These are phyloP conservation scores for Rhamnella rubrinervis DNA, from an alignment of 331 rosid genomes.

Conservation along the genomic window DNA sequence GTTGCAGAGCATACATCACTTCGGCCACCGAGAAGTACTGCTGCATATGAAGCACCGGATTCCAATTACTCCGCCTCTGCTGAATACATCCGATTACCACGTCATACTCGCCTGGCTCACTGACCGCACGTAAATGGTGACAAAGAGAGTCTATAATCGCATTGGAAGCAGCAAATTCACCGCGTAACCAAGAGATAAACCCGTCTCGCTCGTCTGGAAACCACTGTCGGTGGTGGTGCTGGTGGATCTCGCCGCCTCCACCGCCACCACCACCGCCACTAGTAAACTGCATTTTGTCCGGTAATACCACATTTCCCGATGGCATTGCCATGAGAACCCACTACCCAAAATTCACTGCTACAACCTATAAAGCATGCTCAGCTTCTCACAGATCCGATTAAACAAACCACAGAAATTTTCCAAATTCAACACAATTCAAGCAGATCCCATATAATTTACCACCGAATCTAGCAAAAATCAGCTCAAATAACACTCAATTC, in stretches of 20 bases:
- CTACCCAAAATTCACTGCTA: slow-evolving; percentile 35
- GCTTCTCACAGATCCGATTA: slow-evolving; percentile 40
- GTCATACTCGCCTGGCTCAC: slow-evolving; percentile 88
- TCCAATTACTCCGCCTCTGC: slow-evolving; percentile 87
- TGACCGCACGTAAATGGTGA: slow-evolving; percentile 70
- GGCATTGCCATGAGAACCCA: slow-evolving; percentile 89
- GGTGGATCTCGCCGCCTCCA: slow-evolving; percentile 56
- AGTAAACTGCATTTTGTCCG: slow-evolving; percentile 80
- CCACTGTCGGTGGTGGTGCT: slow-evolving; percentile 65
- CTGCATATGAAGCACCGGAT: slow-evolving; percentile 93
- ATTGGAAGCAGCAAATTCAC: slow-evolving; percentile 95
- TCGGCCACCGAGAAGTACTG: slow-evolving; percentile 86
- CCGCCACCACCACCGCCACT: slow-evolving; percentile 44
- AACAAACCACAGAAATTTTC: slow-evolving; percentile 10
- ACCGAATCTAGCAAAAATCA: slow-evolving; percentile 11
- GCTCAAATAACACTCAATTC: slow-evolving; percentile 23
- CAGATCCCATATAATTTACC: slow-evolving; percentile 32
- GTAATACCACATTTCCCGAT: slow-evolving; percentile 71
- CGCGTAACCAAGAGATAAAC: slow-evolving; percentile 85
- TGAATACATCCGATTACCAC: slow-evolving; percentile 59
- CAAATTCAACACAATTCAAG: slow-evolving; percentile 30
- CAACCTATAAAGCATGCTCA: slow-evolving; percentile 50
- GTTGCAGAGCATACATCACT: slow-evolving; percentile 65
- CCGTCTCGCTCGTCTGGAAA: slow-evolving; percentile 92
- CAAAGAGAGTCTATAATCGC: slow-evolving; percentile 91